Percentiles rank a stretch among this genome's conserved stretches.
phyloP scores from a whole-genome alignment of 495 filamentous ascomycete species.

The Astrothelium subdiscretum region DNA sequence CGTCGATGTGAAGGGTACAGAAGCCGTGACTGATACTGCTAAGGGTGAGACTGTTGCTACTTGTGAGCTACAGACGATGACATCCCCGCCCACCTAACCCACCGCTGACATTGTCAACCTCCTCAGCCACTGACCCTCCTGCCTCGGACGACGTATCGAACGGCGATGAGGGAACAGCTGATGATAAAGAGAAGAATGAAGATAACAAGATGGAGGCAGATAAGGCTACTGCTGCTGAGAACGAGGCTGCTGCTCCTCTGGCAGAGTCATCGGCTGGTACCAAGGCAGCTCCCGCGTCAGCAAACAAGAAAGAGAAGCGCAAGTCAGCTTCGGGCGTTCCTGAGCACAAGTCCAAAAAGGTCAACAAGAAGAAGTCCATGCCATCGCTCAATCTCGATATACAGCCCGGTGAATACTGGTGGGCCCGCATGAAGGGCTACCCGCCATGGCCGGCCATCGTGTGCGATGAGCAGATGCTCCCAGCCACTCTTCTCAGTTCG shows the following conservation, averaged over 20 bases:
- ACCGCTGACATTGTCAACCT: not conserved
- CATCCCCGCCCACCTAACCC: not conserved
- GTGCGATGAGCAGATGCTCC: slow-evolving; percentile 85
- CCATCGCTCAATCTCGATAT: slow-evolving; percentile 62
- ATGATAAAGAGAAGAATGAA: not conserved
- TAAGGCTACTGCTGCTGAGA: not conserved
- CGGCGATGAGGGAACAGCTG: not conserved
- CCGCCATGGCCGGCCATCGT: slow-evolving; percentile 86
- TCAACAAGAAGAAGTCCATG: slow-evolving; percentile 74
- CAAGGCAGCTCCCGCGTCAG: slow-evolving; percentile 23
- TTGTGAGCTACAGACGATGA: not conserved
- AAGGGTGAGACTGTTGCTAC: not conserved
- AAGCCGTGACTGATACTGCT: not conserved
- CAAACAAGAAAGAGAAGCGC: slow-evolving; percentile 38
- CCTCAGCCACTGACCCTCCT: not conserved
- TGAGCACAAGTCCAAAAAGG: slow-evolving; percentile 63
- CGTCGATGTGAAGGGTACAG: not conserved
- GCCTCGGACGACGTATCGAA: not conserved
- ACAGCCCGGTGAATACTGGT: slow-evolving; percentile 75
- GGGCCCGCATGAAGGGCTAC: slow-evolving; percentile 78
- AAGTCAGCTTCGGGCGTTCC: slow-evolving; percentile 58
- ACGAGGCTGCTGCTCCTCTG: not conserved
- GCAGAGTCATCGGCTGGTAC: not conserved
- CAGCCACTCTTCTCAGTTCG: slow-evolving; percentile 51
- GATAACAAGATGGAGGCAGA: not conserved